Base-by-base conservation (phyloP, 2,329 filamentous ascomycete genomes). In the Colletotrichum gigasporum region DNA sequence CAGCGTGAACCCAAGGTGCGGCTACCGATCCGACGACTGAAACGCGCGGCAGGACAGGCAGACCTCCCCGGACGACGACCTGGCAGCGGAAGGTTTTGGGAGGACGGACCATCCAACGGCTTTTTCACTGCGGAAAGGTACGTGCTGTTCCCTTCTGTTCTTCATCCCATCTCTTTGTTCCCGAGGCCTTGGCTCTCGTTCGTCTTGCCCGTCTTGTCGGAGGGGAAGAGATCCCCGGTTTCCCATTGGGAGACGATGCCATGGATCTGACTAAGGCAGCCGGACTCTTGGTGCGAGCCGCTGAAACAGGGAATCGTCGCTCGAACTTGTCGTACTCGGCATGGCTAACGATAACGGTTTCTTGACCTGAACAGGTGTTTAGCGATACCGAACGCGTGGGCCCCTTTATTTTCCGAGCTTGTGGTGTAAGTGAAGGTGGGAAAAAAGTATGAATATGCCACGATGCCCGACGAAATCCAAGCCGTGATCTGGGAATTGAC, bases 301-400 rank as follows among this genome's bases (percentile, higher is more conserved):
- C 18, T 22, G 24, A 39, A 4, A 39, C 35, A 16, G 18, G 35
- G 9, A 8, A 16, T 16, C n/a, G 18, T 39, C 35, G n/a, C 7
- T 16, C 14, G 35, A 14, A 39, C 5, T n/a, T n/a, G 7, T 59
- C 60, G 54, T 52, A 51, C 37, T 59, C 54, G 54, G 35, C 12
- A 51, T 30, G 14, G 26, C 18, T 7, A 26, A n/a, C 12, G 5
- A 42, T 8, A 11, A 22, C 18, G 18, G 22, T 51, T 32, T 34
- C 26, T 22, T 14, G 35, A 34, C 14, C 20, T 11, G 20, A 12
- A n/a, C 2, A 30, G 8, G 26, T 20, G 11, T 18, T 2, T 26
- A 16, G 18, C 20, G 16, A n/a, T 7, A 30, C 4, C 20, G 32
- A 11, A 32, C 14, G 45, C 18, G 35, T 32, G 14, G 18, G n/a